These are phyloP conservation scores for Takashimella tepidaria DNA, from an alignment of 1,284 basidiomycete genomes.

Conservation along the genomic window DNA sequence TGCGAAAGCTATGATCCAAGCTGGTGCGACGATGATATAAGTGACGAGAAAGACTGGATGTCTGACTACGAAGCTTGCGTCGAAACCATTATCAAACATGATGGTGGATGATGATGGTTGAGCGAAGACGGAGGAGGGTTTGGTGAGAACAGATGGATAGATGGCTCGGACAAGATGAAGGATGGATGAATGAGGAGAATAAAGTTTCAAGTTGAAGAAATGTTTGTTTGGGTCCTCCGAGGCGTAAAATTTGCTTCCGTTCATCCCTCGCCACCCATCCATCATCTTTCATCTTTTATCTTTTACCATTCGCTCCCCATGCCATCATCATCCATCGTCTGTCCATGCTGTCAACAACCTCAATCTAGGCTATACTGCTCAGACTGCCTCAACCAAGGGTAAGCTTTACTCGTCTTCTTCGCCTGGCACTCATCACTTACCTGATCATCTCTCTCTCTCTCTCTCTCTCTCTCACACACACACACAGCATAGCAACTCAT, in stretches of 20 bases:
- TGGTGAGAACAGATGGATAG: constrained; percentile 1
- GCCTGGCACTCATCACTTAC: no score
- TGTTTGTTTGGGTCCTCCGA: no score
- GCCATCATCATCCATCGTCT: not conserved
- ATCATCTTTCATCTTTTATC: constrained; percentile 1
- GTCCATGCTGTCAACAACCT: constrained; percentile 25
- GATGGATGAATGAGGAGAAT: not conserved
- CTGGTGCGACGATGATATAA: constrained; percentile 71
- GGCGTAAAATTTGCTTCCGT: no score
- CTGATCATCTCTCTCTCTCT: not conserved
- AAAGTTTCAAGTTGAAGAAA: no score
- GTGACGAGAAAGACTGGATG: constrained; percentile 88
- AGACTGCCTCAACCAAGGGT: constrained; percentile 33
- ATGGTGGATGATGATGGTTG: constrained; percentile 7
- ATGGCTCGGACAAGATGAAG: not conserved
- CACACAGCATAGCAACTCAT: constrained; percentile 12
- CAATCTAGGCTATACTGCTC: constrained; percentile 29
- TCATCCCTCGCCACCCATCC: no score
- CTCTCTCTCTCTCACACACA: not conserved
- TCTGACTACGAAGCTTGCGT: constrained; percentile 58
- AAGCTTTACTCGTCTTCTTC: no score
- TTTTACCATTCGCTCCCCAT: not conserved
- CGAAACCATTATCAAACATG: constrained; percentile 33
- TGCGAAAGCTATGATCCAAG: constrained; percentile 87
- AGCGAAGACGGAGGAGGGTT: not conserved